Evolutionary conservation across 2,329 filamentous ascomycete genomes (phyloP), one percentile per base, ranked within the genome.

Genomic region (Penicillium concentricum): DNA sequence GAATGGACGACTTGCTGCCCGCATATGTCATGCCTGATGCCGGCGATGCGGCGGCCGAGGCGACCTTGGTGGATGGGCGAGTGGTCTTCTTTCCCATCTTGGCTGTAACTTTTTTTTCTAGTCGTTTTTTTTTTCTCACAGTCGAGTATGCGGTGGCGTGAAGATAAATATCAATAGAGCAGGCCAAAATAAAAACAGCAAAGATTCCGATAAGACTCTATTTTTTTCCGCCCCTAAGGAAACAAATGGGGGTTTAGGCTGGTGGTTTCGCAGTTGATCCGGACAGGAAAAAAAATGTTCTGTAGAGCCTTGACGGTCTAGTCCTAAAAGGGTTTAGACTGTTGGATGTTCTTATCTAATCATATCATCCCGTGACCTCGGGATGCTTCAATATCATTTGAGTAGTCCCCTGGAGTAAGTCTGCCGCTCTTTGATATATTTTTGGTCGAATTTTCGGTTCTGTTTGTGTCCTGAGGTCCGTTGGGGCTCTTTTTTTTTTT

Each of bases 21-120:
- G 69, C 65, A 53, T 72, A 66, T 46, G 75, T 72, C 41, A 71
- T 61, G 41, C 72, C 68, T 16, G 72, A 68, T 15, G 71, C 69
- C 37, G 74, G 72, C 61, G 73, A 69, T 56, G 75, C 70, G 58
- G 75, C 70, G 59, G 74, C 67, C 55, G 78, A 76, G 57, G 76
- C 76, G 66, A 74, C 71, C 67, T 80, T 80, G 57, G 72, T 73
- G 34, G 75, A 69, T 52, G 68, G 70, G 57, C 76, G 74, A 63
- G 74, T 72, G 52, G 72, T 69, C 69, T 79, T 80, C 65, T 78
- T 78, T 64, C 70, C 76, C 78, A 80, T 81, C 67, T 70, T 57
- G 49, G 38, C 34, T 47, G 53, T 53, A 60, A 57, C 45, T 45
- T 59, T 64, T 64, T 26, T 57, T 57, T 57, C 57, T 32, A 43